A percentile compares a stretch with the other conserved stretches of the same genome.
Conservation (phyloP, 2,329 filamentous ascomycete genomes). For the Colletotrichum phormii region DNA sequence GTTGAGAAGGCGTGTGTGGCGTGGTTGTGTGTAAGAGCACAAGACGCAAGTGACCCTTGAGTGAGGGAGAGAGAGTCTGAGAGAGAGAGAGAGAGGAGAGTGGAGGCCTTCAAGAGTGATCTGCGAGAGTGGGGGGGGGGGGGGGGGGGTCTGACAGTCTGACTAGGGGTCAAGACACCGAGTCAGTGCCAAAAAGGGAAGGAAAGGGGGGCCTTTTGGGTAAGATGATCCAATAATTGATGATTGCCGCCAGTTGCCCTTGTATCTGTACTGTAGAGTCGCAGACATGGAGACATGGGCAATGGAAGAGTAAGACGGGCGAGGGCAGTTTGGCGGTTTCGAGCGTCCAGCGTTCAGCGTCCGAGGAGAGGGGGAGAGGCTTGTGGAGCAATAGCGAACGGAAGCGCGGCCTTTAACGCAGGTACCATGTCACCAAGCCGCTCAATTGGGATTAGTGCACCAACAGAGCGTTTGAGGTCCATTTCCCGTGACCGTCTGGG, state of each 20-base stretch:
- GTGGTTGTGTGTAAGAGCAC: conserved; percentile 5
- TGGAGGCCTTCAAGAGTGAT: conserved; percentile 36
- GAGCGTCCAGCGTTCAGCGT: background rate
- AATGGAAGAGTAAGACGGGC: background rate
- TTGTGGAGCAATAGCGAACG: conserved; percentile 21
- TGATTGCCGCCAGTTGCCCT: conserved; percentile 6
- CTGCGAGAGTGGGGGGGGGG: conserved; percentile 18
- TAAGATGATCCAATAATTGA: conserved; percentile 13
- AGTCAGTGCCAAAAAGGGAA: background rate
- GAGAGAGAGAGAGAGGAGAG: conserved; percentile 8
- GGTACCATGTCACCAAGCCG: conserved; percentile 6
- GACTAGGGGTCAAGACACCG: conserved; percentile 2
- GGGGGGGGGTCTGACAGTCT: background rate
- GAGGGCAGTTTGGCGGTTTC: conserved; percentile 33
- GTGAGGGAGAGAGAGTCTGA: background rate
- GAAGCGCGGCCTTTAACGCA: conserved; percentile 29
- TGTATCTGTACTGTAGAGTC: background rate
- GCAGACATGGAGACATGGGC: conserved; percentile 2
- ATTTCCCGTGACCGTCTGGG: conserved; percentile 5
- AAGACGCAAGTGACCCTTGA: background rate
- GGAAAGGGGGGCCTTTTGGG: conserved; percentile 11
- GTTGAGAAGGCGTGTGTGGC: background rate
- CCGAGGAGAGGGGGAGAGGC: background rate
- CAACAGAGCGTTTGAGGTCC: conserved; percentile 33
- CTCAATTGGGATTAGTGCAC: conserved; percentile 11